Percentiles rank a stretch among this genome's conserved stretches.
Conservation (phyloP, 768 basidiomycete species). For the Multifurca ochricompacta region DNA sequence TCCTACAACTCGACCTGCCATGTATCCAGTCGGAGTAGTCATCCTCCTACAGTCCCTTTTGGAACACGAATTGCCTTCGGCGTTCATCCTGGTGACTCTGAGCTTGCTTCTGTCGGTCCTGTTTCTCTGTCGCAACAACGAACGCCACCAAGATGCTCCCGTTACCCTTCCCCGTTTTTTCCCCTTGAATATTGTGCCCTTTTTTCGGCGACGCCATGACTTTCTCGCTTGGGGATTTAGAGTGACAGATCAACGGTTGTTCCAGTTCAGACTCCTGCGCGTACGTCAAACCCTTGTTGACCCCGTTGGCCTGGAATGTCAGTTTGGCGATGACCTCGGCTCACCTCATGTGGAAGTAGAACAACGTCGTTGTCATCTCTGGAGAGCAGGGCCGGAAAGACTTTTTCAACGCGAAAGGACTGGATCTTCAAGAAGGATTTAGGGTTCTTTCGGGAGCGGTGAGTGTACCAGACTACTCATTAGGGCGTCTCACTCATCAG, state of each 20-base stretch:
- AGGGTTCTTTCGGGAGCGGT: constrained; percentile 73
- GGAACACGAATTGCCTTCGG: constrained; percentile 7
- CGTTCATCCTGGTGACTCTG: constrained; percentile 24
- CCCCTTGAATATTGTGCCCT: constrained; percentile 52
- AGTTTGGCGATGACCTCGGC: constrained; percentile 2
- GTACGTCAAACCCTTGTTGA: constrained; percentile 35
- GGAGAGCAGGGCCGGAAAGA: constrained; percentile 61
- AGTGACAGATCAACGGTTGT: constrained; percentile 55
- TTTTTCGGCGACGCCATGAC: constrained; percentile 63
- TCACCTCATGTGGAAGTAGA: constrained; percentile 36
- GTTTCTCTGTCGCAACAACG: constrained; percentile 2
- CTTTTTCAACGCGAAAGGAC: constrained; percentile 61
- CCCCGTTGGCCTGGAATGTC: not conserved
- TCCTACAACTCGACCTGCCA: constrained; percentile 22
- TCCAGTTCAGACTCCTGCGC: constrained; percentile 60
- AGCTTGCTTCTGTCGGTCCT: constrained; percentile 11
- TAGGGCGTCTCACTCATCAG: not conserved
- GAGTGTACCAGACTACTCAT: constrained; percentile 23
- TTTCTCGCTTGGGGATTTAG: constrained; percentile 68
- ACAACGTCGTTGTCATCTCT: constrained; percentile 67
- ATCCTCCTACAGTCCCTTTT: constrained; percentile 26
- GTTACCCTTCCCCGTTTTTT: constrained; percentile 49
- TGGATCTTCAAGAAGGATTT: constrained; percentile 75
- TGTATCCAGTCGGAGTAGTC: constrained; percentile 38
- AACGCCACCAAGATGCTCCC: constrained; percentile 33